Conservation (phyloP, 257 asterid genomes). For the Fraxinus americana region DNA sequence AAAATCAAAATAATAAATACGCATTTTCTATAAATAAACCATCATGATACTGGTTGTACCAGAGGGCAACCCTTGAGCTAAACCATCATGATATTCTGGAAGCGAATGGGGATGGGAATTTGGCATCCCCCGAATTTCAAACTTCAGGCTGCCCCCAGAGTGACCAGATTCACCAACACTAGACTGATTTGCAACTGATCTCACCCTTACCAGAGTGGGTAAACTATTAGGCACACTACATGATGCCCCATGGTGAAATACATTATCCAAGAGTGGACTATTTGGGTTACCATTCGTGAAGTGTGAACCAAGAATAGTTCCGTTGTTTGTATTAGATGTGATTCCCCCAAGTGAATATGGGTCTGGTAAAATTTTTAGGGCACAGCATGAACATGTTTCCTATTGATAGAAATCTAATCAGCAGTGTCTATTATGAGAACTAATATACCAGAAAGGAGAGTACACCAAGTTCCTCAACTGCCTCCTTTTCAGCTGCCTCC, state of each 20-base stretch:
- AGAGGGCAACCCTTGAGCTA: no score
- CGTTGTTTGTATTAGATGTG: constrained; percentile 48
- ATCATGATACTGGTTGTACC: no score
- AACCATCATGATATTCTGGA: no score
- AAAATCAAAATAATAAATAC: no score
- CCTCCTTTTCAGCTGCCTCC: no score
- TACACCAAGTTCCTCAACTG: no score
- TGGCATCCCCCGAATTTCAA: constrained; percentile 56
- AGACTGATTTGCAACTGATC: constrained; percentile 54
- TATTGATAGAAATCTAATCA: constrained; percentile 26
- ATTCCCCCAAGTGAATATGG: constrained; percentile 52
- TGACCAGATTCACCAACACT: constrained; percentile 57
- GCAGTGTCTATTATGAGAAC: constrained; percentile 16
- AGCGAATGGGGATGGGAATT: constrained; percentile 74
- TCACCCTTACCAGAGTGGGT: constrained; percentile 55
- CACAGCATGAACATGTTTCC: constrained; percentile 24
- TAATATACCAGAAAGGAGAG: constrained; percentile 78
- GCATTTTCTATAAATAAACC: no score
- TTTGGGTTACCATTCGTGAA: constrained; percentile 53
- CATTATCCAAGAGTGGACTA: constrained; percentile 53
- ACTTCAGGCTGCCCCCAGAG: constrained; percentile 50
- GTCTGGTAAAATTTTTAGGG: constrained; percentile 42
- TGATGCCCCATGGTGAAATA: constrained; percentile 59
- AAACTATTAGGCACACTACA: constrained; percentile 69
- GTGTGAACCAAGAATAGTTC: constrained; percentile 45